A percentile compares a stretch with the other conserved stretches of the same genome.
phyloP scores from a whole-genome alignment of 2,329 filamentous ascomycete species.

The Fusarium metavorans region DNA sequence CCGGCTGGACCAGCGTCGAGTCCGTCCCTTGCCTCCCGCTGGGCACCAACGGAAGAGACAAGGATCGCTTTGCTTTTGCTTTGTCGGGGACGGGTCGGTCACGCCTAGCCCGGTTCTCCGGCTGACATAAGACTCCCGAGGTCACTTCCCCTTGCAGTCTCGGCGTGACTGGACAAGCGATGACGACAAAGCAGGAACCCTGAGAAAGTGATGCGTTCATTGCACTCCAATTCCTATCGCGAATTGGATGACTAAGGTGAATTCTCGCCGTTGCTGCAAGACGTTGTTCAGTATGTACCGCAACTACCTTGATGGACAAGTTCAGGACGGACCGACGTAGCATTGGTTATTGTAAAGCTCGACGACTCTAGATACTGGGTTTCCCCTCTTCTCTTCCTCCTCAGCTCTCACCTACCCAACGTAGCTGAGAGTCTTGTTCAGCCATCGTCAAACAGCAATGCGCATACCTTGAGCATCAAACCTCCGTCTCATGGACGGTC shows the following conservation, averaged over 20 bases:
- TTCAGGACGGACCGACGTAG: slow-evolving; percentile 5
- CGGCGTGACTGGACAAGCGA: slow-evolving; percentile 26
- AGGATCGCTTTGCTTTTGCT: background rate
- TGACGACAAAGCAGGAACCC: slow-evolving; percentile 38
- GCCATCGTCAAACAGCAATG: slow-evolving; percentile 21
- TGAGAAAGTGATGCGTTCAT: slow-evolving; percentile 26
- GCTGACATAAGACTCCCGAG: slow-evolving; percentile 11
- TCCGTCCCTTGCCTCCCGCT: slow-evolving; percentile 11
- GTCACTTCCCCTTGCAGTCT: background rate
- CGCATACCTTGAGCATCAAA: slow-evolving; percentile 6
- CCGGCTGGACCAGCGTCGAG: slow-evolving; percentile 7
- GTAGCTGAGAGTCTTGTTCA: slow-evolving; percentile 2
- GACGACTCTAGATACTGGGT: background rate
- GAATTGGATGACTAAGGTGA: slow-evolving; percentile 39
- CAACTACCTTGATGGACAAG: slow-evolving; percentile 49
- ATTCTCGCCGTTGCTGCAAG: background rate
- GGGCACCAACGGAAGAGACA: slow-evolving; percentile 12
- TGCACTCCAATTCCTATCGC: background rate
- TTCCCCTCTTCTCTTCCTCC: slow-evolving; percentile 6
- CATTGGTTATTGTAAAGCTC: slow-evolving; percentile 11
- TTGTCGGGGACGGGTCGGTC: slow-evolving; percentile 12
- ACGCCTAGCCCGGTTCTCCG: slow-evolving; percentile 11
- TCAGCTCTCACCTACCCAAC: background rate
- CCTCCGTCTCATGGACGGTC: slow-evolving; percentile 42
- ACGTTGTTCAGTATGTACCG: background rate